Conservation (phyloP, 2,329 filamentous ascomycete species). For the Diplodia mutila region DNA sequence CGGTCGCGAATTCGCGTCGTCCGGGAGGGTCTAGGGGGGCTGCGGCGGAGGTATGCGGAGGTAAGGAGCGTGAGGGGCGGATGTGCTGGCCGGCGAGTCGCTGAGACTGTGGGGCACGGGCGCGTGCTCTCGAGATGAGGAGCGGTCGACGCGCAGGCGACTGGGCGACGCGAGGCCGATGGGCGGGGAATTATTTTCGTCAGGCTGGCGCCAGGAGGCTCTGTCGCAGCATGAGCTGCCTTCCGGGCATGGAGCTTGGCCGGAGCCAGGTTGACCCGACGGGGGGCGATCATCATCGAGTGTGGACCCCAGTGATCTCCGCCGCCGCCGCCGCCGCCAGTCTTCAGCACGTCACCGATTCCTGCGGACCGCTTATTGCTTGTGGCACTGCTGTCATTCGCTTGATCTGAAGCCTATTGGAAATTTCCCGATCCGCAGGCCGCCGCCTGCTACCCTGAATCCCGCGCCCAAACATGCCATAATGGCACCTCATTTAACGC, state of each 20-base stretch:
- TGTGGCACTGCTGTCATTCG: constrained; percentile 11
- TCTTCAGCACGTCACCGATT: not conserved
- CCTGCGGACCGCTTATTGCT: not conserved
- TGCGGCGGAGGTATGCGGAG: constrained; percentile 29
- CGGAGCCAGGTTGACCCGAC: constrained; percentile 19
- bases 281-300: constrained; percentile 11
- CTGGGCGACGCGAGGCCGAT: constrained; percentile 19
- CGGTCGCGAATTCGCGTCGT: constrained; percentile 7
- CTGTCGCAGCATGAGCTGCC: constrained; percentile 21
- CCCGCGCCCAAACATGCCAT: not conserved
- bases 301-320: constrained; percentile 7
- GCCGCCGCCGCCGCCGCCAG: not conserved
- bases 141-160: not conserved
- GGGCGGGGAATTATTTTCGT: constrained; percentile 23
- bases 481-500: constrained; percentile 7
- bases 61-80: constrained; percentile 29
- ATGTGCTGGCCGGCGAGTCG: constrained; percentile 13
- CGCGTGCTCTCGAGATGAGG: constrained; percentile 4
- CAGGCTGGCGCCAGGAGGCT: constrained; percentile 23
- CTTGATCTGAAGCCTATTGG: not conserved
- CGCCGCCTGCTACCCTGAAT: not conserved
- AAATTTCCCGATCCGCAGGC: not conserved
- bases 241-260: constrained; percentile 21
- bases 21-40: constrained; percentile 29
- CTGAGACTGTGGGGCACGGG: constrained; percentile 5